Evolutionary conservation across 495 filamentous ascomycete species (phyloP).

Genomic region (Elaphomyces granulatus): DNA sequence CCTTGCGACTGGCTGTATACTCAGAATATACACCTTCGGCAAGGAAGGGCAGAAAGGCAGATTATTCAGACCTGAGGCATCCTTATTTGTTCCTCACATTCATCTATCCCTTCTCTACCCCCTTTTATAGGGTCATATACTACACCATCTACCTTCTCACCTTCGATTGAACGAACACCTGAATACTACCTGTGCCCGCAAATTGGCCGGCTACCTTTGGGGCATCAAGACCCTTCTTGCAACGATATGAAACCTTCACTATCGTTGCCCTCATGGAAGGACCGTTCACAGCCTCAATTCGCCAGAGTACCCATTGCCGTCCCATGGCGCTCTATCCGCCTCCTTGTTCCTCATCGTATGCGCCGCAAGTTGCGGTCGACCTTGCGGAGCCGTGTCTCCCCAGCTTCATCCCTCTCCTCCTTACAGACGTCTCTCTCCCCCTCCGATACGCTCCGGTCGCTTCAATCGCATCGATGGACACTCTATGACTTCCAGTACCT

Average conservation of each 20-base stretch:
- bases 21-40: no score
- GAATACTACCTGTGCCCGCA: background rate
- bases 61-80: background rate
- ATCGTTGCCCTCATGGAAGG: slow-evolving; percentile 35
- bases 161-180: slow-evolving; percentile 9
- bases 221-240: background rate
- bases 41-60: background rate
- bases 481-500: slow-evolving; percentile 79
- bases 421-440: slow-evolving; percentile 72
- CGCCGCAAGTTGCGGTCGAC: slow-evolving; percentile 60
- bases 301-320: slow-evolving; percentile 35
- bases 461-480: slow-evolving; percentile 68
- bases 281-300: slow-evolving; percentile 34
- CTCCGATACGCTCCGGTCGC: slow-evolving; percentile 50
- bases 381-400: slow-evolving; percentile 55
- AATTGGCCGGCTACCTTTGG: background rate
- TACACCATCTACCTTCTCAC: slow-evolving; percentile 9
- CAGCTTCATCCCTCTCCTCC: slow-evolving; percentile 55
- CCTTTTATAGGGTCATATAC: slow-evolving; percentile 3
- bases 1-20: no score
- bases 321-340: slow-evolving; percentile 37
- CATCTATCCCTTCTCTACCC: slow-evolving; percentile 7
- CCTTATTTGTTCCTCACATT: background rate
- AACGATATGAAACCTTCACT: slow-evolving; percentile 4
- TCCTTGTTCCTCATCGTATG: slow-evolving; percentile 52